Percentiles rank a stretch among this genome's conserved stretches.
Conservation (phyloP, 23 red algal species). For the Gracilaria caudata region DNA sequence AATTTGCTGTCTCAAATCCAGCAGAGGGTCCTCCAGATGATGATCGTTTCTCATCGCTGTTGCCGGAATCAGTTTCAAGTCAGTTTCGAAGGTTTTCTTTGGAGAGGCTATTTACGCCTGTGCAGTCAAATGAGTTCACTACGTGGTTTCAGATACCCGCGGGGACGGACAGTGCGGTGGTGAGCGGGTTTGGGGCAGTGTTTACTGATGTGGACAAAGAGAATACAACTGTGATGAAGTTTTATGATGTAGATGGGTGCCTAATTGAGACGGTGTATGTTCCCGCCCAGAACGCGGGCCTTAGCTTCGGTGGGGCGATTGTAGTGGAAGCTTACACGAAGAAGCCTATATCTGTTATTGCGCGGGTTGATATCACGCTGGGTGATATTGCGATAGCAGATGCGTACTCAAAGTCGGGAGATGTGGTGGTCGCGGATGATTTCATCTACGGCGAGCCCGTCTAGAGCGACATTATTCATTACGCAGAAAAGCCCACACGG, state of each 20-base stretch:
- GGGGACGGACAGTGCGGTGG: neutral
- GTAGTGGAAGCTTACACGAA: conserved; percentile 8
- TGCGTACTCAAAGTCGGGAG: neutral
- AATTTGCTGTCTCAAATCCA: conserved; percentile 53
- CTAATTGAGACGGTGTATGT: conserved; percentile 13
- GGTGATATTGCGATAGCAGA: conserved; percentile 37
- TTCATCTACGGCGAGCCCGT: conserved; percentile 63
- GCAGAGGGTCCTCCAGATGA: conserved; percentile 1
- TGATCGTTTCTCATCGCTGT: conserved; percentile 25
- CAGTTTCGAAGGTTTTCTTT: conserved; percentile 27
- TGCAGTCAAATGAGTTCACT: conserved; percentile 16
- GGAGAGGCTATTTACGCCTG: conserved; percentile 32
- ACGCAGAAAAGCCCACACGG: too few species aligned
- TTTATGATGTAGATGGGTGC: conserved; percentile 14
- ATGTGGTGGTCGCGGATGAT: conserved; percentile 61
- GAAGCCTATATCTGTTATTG: neutral
- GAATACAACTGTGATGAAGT: conserved; percentile 10
- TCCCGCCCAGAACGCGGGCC: conserved; percentile 6
- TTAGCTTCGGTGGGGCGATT: conserved; percentile 39
- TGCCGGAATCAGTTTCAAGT: neutral
- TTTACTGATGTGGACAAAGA: conserved; percentile 36
- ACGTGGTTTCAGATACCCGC: conserved; percentile 25
- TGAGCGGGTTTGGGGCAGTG: conserved; percentile 37
- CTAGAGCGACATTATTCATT: too few species aligned
- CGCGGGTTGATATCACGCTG: conserved; percentile 22